phyloP scores from a whole-genome alignment of 2,329 filamentous ascomycete genomes.

The Rutstroemia sp. region DNA sequence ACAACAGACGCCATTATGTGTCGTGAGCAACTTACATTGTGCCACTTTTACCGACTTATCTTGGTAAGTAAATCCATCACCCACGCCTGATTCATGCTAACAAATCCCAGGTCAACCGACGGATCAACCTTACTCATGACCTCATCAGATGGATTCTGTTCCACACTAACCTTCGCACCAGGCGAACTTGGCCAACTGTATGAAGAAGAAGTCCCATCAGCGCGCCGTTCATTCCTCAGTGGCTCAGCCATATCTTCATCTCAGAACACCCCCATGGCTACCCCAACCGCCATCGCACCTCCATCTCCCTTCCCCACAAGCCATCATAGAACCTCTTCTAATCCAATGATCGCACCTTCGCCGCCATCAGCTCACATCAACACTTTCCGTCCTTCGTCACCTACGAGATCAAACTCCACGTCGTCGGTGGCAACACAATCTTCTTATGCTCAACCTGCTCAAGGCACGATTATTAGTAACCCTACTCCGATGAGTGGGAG shows the following conservation, averaged over 20 bases:
- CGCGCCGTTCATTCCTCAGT: slow-evolving; percentile 35
- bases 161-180: slow-evolving; percentile 72
- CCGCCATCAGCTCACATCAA: slow-evolving; percentile 50
- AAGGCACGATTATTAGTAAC: slow-evolving; percentile 56
- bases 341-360: slow-evolving; percentile 52
- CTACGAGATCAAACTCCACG: slow-evolving; percentile 76
- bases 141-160: slow-evolving; percentile 98
- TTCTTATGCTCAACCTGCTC: slow-evolving; percentile 35
- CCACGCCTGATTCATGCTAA: slow-evolving; percentile 3
- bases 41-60: slow-evolving; percentile 94
- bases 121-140: slow-evolving; percentile 80
- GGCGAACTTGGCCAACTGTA: slow-evolving; percentile 83
- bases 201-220: slow-evolving; percentile 53
- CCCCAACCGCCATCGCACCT: slow-evolving; percentile 53
- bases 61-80: slow-evolving; percentile 56
- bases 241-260: slow-evolving; percentile 40
- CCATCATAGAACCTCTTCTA: slow-evolving; percentile 46
- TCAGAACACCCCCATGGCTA: slow-evolving; percentile 63
- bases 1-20: slow-evolving; percentile 84
- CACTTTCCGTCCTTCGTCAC: slow-evolving; percentile 58
- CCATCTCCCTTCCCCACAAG: slow-evolving; percentile 52
- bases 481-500: slow-evolving; percentile 71
- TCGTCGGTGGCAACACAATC: slow-evolving; percentile 69
- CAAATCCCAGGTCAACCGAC: slow-evolving; percentile 56
- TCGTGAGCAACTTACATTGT: slow-evolving; percentile 95